phyloP scores from a whole-genome alignment of 192 early-diverging fungal genomes.

The Podila epigama region DNA sequence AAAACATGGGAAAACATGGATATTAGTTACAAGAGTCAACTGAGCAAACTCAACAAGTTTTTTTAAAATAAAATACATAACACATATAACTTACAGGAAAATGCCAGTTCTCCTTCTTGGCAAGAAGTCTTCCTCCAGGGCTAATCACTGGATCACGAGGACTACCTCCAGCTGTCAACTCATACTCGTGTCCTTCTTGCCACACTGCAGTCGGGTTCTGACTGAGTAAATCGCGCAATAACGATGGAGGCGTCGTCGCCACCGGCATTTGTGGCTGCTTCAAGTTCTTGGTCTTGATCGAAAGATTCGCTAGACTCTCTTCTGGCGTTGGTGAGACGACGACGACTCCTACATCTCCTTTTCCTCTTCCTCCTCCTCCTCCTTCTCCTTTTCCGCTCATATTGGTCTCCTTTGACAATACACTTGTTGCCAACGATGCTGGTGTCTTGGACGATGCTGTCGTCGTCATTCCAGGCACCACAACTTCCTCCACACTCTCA shows the following conservation, averaged over 20 bases:
- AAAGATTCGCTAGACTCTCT: too few species aligned
- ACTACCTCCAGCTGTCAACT: constrained; percentile 30
- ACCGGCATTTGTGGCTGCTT: too few species aligned
- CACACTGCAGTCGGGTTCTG: constrained; percentile 11
- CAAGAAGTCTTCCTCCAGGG: constrained; percentile 33
- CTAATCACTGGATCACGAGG: constrained; percentile 44
- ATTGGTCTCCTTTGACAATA: too few species aligned
- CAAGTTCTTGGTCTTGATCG: constrained; percentile 26
- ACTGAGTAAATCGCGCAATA: constrained; percentile 14
- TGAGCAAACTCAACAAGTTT: neutral
- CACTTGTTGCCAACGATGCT: too few species aligned
- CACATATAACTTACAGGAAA: constrained; percentile 26
- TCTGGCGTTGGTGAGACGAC: too few species aligned
- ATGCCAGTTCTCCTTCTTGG: constrained; percentile 39
- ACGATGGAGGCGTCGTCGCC: constrained; percentile 16
- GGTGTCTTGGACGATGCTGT: too few species aligned
- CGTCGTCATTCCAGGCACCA: too few species aligned
- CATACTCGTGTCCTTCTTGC: constrained; percentile 43
- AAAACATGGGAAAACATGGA: neutral
- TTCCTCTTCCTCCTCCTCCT: too few species aligned
- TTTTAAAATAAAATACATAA: neutral
- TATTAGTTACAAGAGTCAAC: neutral
- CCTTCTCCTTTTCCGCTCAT: too few species aligned
- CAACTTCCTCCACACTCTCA: too few species aligned
- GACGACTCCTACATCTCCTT: too few species aligned